Percentiles rank a stretch among this genome's conserved stretches.
Conservation (phyloP, 164 flowering plant species). For the Chloranthus sessilifolius region DNA sequence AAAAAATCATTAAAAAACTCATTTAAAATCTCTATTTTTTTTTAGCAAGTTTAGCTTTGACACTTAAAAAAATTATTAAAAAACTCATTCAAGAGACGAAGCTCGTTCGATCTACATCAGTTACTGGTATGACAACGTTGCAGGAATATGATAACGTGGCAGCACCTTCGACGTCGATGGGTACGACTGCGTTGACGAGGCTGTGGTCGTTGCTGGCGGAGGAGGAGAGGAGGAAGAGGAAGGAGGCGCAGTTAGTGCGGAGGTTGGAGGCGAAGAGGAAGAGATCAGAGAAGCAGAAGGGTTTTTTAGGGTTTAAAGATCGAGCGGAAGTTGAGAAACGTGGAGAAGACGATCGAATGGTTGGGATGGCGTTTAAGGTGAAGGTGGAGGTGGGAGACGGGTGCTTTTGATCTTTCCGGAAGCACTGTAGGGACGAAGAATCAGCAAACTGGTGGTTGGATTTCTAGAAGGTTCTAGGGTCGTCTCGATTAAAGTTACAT, state of each 20-base stretch:
- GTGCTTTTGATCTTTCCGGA: background rate
- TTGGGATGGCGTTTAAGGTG: slow-evolving; percentile 19
- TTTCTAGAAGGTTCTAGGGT: no score
- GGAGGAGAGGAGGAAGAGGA: slow-evolving; percentile 85
- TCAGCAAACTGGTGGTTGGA: slow-evolving; percentile 14
- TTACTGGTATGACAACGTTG: no score
- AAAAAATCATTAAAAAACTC: no score
- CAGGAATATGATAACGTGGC: no score
- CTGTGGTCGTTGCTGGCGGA: slow-evolving; percentile 78
- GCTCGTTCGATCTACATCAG: no score
- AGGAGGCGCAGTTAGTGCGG: slow-evolving; percentile 73
- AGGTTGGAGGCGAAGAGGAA: slow-evolving; percentile 86
- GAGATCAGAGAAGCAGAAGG: slow-evolving; percentile 51
- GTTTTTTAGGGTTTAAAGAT: slow-evolving; percentile 5
- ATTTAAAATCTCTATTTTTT: no score
- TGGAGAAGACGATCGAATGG: slow-evolving; percentile 26
- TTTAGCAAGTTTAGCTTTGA: no score
- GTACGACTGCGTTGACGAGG: no score
- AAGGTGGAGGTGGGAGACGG: slow-evolving; percentile 21
- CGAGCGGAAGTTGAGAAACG: slow-evolving; percentile 17
- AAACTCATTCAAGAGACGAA: no score
- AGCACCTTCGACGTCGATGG: no score
- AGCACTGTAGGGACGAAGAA: slow-evolving; percentile 1
- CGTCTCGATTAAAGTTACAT: no score
- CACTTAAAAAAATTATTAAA: no score